These are phyloP conservation scores for Blastobotrys persicus DNA, from an alignment of 1,139 yeast species.

Conservation along the genomic window DNA sequence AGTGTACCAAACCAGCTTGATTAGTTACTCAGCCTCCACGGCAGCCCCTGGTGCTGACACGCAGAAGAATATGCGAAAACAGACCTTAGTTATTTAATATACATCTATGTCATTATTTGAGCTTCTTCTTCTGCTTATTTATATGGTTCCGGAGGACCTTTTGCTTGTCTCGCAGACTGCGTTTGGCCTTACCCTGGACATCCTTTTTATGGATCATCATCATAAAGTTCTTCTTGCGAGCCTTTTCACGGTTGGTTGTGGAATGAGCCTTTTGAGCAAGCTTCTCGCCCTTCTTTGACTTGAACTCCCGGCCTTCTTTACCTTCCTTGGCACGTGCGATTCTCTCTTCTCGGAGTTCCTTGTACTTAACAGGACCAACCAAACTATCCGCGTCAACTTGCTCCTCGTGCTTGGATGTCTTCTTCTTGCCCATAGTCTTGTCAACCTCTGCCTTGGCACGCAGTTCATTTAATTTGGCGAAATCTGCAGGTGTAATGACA, in stretches of 20 bases:
- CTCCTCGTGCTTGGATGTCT: conserved; percentile 62
- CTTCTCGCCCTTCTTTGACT: conserved; percentile 82
- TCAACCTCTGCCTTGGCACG: conserved; percentile 80
- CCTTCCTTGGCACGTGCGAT: conserved; percentile 86
- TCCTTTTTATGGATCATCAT: conserved; percentile 96
- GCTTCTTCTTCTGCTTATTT: conserved; percentile 80
- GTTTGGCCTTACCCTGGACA: conserved; percentile 90
- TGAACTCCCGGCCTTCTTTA: conserved; percentile 88
- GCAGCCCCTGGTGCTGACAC: too few species aligned
- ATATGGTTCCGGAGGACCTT: conserved; percentile 81
- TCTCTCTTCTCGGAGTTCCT: conserved; percentile 86
- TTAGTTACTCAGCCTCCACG: too few species aligned
- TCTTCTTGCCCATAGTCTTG: conserved; percentile 60
- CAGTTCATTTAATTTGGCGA: conserved; percentile 88
- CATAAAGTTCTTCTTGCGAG: conserved; percentile 96
- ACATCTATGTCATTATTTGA: background rate
- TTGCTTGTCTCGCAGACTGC: conserved; percentile 88
- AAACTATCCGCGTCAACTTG: conserved; percentile 74
- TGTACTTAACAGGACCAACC: conserved; percentile 82
- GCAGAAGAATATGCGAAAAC: too few species aligned
- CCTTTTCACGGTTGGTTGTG: conserved; percentile 94
- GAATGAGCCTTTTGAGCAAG: conserved; percentile 64
- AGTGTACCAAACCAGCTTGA: too few species aligned
- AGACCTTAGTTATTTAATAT: conserved; percentile 1
- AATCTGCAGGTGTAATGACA: conserved; percentile 94